phyloP scores from a whole-genome alignment of 2,329 filamentous ascomycete genomes.

The Venturiaceae sp. region DNA sequence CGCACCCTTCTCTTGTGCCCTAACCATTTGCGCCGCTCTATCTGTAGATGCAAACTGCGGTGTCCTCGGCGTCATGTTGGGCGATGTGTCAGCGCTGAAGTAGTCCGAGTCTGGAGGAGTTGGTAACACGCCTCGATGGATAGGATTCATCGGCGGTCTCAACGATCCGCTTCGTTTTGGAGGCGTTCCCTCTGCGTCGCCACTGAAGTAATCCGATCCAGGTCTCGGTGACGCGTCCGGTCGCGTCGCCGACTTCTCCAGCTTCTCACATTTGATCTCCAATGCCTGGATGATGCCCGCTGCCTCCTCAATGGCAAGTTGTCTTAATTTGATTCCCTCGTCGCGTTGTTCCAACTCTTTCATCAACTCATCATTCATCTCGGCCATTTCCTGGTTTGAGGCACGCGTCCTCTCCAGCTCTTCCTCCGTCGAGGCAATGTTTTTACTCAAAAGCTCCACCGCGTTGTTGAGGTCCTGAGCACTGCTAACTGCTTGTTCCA shows the following conservation, averaged over 20 bases:
- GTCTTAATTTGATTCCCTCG: conserved; percentile 3
- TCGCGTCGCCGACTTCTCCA: not conserved
- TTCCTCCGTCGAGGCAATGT: not conserved
- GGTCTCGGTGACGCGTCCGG: not conserved
- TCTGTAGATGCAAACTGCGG: not conserved
- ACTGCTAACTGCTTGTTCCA: conserved; percentile 2
- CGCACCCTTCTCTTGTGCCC: conserved; percentile 1
- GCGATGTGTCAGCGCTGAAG: conserved; percentile 8
- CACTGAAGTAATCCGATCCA: conserved; percentile 10
- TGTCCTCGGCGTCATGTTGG: conserved; percentile 3
- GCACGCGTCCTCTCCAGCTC: conserved; percentile 1
- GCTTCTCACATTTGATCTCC: not conserved
- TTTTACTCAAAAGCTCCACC: not conserved
- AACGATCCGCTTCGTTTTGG: not conserved
- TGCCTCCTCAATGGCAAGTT: conserved; percentile 9
- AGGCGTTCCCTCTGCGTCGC: conserved; percentile 1
- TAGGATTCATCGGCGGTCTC: not conserved
- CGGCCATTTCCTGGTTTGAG: conserved; percentile 5
- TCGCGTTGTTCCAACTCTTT: conserved; percentile 7
- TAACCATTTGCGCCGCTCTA: not conserved
- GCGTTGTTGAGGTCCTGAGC: not conserved
- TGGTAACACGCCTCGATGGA: not conserved
- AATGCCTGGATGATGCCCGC: conserved; percentile 9
- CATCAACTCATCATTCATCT: conserved; percentile 8
- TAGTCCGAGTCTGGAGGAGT: conserved; percentile 8